Percentiles rank a stretch among this genome's conserved stretches.
These are phyloP conservation scores for Mrakia hoshinonis DNA, from an alignment of 768 basidiomycete genomes.

Conservation along the genomic window DNA sequence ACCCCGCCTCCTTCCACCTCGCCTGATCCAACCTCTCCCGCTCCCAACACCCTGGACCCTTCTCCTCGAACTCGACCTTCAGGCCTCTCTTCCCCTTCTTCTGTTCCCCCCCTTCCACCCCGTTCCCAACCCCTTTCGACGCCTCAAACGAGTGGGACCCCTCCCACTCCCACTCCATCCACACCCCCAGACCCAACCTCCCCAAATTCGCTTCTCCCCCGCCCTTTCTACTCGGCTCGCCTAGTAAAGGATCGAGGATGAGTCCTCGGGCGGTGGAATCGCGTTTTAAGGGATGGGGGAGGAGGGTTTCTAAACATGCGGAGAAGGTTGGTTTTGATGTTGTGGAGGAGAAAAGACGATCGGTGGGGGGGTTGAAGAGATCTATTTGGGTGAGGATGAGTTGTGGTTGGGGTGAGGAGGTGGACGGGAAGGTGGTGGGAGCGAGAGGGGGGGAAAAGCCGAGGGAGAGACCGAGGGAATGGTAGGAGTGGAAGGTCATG, in stretches of 20 bases:
- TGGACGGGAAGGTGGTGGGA: constrained; percentile 34
- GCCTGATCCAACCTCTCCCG: constrained; percentile 7
- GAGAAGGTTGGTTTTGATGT: background rate
- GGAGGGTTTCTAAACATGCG: background rate
- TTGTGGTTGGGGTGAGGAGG: constrained; percentile 24
- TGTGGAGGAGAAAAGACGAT: background rate
- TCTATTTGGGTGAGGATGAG: constrained; percentile 4
- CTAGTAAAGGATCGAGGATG: background rate
- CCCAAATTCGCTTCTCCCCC: background rate
- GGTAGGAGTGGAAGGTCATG: constrained; percentile 6
- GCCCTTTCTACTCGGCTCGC: background rate
- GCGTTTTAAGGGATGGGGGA: background rate
- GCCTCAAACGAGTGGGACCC: background rate
- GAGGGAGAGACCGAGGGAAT: background rate
- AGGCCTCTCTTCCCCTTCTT: background rate
- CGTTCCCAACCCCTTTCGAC: background rate
- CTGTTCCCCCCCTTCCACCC: background rate
- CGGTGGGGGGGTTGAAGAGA: constrained; percentile 6
- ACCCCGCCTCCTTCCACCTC: background rate
- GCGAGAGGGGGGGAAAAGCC: constrained; percentile 39
- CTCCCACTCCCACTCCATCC: constrained; percentile 1
- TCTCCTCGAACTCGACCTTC: background rate
- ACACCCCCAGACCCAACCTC: background rate
- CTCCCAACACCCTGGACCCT: constrained; percentile 8
- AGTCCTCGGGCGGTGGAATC: background rate